Evolutionary conservation across 495 filamentous ascomycete species (phyloP).

Genomic region (Aspergillus incahuasiensis): DNA sequence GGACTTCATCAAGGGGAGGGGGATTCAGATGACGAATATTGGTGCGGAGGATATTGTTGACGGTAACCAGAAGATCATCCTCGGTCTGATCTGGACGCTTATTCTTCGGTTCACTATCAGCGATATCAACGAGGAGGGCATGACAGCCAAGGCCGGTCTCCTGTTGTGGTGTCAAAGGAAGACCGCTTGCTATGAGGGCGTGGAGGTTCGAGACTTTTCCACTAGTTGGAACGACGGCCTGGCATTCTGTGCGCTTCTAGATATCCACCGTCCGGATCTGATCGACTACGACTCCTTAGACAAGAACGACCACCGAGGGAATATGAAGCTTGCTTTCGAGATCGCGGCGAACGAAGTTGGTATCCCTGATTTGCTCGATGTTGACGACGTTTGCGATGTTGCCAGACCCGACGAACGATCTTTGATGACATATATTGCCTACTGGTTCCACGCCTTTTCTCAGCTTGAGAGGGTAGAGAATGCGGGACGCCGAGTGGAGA

Average conservation of each 20-base stretch:
- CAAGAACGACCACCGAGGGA: slow-evolving; percentile 90
- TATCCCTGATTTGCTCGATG: slow-evolving; percentile 91
- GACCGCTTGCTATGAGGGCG: slow-evolving; percentile 96
- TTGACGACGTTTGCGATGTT: slow-evolving; percentile 97
- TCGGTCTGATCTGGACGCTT: slow-evolving; percentile 94
- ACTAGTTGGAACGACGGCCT: slow-evolving; percentile 94
- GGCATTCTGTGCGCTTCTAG: slow-evolving; percentile 92
- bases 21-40: slow-evolving; percentile 97
- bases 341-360: slow-evolving; percentile 95
- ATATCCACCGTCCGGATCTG: slow-evolving; percentile 94
- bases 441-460: slow-evolving; percentile 99
- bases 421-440: slow-evolving; percentile 98
- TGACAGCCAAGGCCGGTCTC: slow-evolving; percentile 95
- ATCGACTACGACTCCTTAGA: slow-evolving; percentile 95
- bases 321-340: slow-evolving; percentile 97
- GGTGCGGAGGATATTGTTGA: slow-evolving; percentile 98
- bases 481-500: slow-evolving; percentile 91
- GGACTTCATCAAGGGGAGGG: slow-evolving; percentile 83
- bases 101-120: slow-evolving; percentile 98
- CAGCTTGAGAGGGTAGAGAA: slow-evolving; percentile 98
- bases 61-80: slow-evolving; percentile 94
- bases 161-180: slow-evolving; percentile 97
- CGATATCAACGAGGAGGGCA: slow-evolving; percentile 95
- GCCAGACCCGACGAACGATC: slow-evolving; percentile 91
- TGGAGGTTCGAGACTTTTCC: slow-evolving; percentile 91